A percentile compares a stretch with the other conserved stretches of the same genome.
These are phyloP conservation scores for Litsea cubeba DNA, from an alignment of 164 flowering plant genomes.

Conservation along the genomic window DNA sequence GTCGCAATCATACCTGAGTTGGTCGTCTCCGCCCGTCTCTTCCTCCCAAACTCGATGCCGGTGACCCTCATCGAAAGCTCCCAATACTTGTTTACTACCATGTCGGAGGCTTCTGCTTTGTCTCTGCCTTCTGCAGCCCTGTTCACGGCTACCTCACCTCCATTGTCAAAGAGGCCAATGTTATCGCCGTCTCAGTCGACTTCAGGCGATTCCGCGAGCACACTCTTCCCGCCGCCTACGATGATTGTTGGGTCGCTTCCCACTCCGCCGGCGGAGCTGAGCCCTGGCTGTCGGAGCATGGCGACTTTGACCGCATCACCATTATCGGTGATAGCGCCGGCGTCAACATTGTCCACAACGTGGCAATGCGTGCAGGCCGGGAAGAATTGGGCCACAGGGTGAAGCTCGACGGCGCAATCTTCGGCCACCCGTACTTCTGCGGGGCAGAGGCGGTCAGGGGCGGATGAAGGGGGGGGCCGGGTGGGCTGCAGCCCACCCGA, in stretches of 20 bases:
- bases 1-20: conserved; percentile 27
- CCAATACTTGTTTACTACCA: conserved; percentile 34
- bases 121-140: conserved; percentile 25
- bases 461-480: too few species aligned
- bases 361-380: conserved; percentile 18
- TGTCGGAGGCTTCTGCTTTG: conserved; percentile 27
- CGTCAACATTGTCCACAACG: conserved; percentile 40
- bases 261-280: conserved; percentile 18
- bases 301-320: conserved; percentile 32
- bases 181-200: conserved; percentile 35
- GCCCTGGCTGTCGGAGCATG: conserved; percentile 26
- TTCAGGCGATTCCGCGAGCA: conserved; percentile 51
- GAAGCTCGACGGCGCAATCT: conserved; percentile 10
- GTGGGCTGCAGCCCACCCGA: too few species aligned
- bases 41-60: conserved; percentile 18
- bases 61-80: conserved; percentile 17
- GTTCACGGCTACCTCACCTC: conserved; percentile 33
- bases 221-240: conserved; percentile 45
- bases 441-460: conserved; percentile 6
- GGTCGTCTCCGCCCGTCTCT: conserved; percentile 46
- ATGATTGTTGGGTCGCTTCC: conserved; percentile 41
- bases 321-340: conserved; percentile 57
- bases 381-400: conserved; percentile 3
- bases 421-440: conserved; percentile 24
- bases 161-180: conserved; percentile 29